Conservation (phyloP, 805 yeast genomes). For the Sugiyamaella qingdaonensis region DNA sequence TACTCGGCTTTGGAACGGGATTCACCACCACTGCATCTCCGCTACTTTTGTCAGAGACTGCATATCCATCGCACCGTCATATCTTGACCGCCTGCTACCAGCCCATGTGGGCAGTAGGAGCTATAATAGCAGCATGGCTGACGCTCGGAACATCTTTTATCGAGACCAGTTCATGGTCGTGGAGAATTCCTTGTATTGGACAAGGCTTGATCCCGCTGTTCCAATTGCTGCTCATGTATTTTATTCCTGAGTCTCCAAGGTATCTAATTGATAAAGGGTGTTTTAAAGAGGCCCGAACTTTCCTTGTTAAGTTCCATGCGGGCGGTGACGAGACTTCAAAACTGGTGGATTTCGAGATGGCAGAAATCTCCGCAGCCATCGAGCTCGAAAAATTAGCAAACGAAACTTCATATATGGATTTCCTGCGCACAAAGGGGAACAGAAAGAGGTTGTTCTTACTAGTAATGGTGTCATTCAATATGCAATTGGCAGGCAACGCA, state of each 20-base stretch:
- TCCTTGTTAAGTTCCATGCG: slow-evolving; percentile 18
- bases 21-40: slow-evolving; percentile 45
- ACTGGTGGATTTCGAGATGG: slow-evolving; percentile 13
- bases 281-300: slow-evolving; percentile 40
- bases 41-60: slow-evolving; percentile 1
- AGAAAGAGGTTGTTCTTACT: slow-evolving; percentile 7
- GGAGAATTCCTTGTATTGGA: slow-evolving; percentile 73
- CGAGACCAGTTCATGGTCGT: slow-evolving; percentile 37
- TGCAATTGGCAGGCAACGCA: slow-evolving; percentile 15
- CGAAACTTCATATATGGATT: slow-evolving; percentile 3
- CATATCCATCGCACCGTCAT: slow-evolving; percentile 39
- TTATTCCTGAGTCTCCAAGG: slow-evolving; percentile 33
- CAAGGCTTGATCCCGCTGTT: slow-evolving; percentile 60
- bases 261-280: slow-evolving; percentile 66
- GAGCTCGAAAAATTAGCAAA: slow-evolving; percentile 6
- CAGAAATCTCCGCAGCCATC: slow-evolving; percentile 11
- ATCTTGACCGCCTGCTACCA: slow-evolving; percentile 58
- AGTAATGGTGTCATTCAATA: background rate
- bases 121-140: slow-evolving; percentile 72
- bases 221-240: slow-evolving; percentile 37
- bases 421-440: slow-evolving; percentile 8
- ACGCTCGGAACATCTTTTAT: slow-evolving; percentile 55
- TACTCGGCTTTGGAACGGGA: slow-evolving; percentile 74
- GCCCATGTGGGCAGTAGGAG: slow-evolving; percentile 70
- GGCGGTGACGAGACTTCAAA: slow-evolving; percentile 10